Evolutionary conservation across 2,329 filamentous ascomycete genomes (phyloP).

Genomic region (Botryotinia globosa): DNA sequence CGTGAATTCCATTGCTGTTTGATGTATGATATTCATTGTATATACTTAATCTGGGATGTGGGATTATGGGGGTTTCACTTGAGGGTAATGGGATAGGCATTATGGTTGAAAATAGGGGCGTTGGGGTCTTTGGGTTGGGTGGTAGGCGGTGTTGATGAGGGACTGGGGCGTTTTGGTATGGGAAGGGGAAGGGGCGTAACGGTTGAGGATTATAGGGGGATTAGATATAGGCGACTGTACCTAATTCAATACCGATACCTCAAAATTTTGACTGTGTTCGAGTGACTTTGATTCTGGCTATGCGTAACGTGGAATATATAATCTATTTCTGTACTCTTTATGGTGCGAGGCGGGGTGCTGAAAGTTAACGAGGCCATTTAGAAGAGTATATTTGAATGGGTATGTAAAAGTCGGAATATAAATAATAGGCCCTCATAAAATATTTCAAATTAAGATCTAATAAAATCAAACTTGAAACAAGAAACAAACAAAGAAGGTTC

Average conservation of each 20-base stretch:
- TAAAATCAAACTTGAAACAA: background rate
- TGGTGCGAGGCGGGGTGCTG: background rate
- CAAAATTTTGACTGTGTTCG: background rate
- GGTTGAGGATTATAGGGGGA: background rate
- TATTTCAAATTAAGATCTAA: accelerated
- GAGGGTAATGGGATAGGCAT: background rate
- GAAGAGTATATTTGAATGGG: background rate
- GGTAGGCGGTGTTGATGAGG: background rate
- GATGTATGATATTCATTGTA: background rate
- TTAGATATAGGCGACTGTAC: background rate
- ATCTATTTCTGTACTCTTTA: background rate
- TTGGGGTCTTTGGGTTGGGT: background rate
- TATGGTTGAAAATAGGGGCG: background rate
- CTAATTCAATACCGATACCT: background rate
- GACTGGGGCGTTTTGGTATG: background rate
- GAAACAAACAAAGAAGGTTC: background rate
- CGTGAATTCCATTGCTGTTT: background rate
- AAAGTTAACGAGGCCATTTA: background rate
- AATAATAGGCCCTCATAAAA: background rate
- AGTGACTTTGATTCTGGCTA: background rate
- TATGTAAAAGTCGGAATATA: background rate
- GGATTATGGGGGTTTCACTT: background rate
- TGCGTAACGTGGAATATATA: background rate
- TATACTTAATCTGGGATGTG: background rate
- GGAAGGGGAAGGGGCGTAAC: background rate